Percentiles rank a stretch among this genome's conserved stretches.
Evolutionary conservation across 192 early-diverging fungal species (phyloP).

Genomic region (Thamnidium elegans): DNA sequence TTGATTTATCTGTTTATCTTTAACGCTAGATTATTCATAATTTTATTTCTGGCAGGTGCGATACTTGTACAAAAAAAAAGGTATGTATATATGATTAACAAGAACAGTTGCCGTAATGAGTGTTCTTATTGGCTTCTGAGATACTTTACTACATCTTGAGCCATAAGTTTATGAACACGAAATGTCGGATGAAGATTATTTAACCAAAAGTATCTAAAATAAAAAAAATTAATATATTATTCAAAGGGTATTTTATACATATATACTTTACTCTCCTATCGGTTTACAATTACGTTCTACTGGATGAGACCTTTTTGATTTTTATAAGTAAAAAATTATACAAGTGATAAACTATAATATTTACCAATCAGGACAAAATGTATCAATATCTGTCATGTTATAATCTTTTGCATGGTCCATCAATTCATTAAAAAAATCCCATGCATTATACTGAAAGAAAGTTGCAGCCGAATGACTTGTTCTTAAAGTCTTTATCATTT

Average conservation of each 20-base stretch:
- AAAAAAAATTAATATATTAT: neutral
- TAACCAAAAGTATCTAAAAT: conserved; percentile 24
- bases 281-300: neutral
- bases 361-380: conserved; percentile 17
- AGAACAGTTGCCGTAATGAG: no score
- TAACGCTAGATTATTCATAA: no score
- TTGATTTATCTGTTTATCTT: no score
- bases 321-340: no score
- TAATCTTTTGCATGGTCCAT: conserved; percentile 8
- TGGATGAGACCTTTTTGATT: neutral
- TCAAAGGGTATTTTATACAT: neutral
- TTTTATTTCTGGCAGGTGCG: no score
- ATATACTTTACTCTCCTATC: neutral
- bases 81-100: no score
- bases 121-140: neutral
- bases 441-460: conserved; percentile 13
- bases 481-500: conserved; percentile 2
- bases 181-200: conserved; percentile 22
- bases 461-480: neutral
- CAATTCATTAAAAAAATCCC: conserved; percentile 11
- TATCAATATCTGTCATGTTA: conserved; percentile 1
- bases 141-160: neutral
- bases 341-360: neutral
- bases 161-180: conserved; percentile 15
- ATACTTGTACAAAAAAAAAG: neutral